A percentile compares a stretch with the other conserved stretches of the same genome.
phyloP scores from a whole-genome alignment of 805 yeast genomes.

The Maudiozyma turicensis region DNA sequence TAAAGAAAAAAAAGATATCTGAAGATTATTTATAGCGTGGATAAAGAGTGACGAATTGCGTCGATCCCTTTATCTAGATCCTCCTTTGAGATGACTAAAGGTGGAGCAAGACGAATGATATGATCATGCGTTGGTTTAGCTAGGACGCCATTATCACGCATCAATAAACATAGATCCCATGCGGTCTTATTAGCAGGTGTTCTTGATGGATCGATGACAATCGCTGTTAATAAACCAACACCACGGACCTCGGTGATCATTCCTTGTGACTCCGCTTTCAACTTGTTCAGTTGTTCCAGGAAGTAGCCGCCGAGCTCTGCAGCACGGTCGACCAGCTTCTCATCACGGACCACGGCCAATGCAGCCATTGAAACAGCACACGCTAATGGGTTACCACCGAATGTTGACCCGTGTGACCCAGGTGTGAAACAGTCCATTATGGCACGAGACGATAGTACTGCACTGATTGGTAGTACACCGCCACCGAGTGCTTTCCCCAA shows the following conservation, averaged over 20 bases:
- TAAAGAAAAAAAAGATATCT: background rate
- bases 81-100: slow-evolving; percentile 80
- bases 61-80: slow-evolving; percentile 77
- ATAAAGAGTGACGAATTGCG: slow-evolving; percentile 40
- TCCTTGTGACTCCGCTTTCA: slow-evolving; percentile 46
- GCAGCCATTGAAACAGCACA: slow-evolving; percentile 92
- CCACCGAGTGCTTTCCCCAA: slow-evolving; percentile 95
- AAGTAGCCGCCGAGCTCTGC: slow-evolving; percentile 59
- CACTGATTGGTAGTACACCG: slow-evolving; percentile 87
- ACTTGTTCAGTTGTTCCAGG: slow-evolving; percentile 44
- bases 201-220: slow-evolving; percentile 77
- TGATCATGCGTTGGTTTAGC: slow-evolving; percentile 97
- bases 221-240: slow-evolving; percentile 77
- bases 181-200: slow-evolving; percentile 78
- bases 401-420: slow-evolving; percentile 96
- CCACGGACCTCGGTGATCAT: slow-evolving; percentile 62
- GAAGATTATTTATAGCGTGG: background rate
- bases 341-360: slow-evolving; percentile 79
- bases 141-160: slow-evolving; percentile 81
- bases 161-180: slow-evolving; percentile 87
- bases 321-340: slow-evolving; percentile 74
- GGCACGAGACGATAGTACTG: slow-evolving; percentile 81
- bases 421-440: slow-evolving; percentile 86
- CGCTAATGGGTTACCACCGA: slow-evolving; percentile 95
- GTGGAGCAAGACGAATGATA: slow-evolving; percentile 93